phyloP scores from a whole-genome alignment of 495 filamentous ascomycete species.

The Hypoxylon intermedium region DNA sequence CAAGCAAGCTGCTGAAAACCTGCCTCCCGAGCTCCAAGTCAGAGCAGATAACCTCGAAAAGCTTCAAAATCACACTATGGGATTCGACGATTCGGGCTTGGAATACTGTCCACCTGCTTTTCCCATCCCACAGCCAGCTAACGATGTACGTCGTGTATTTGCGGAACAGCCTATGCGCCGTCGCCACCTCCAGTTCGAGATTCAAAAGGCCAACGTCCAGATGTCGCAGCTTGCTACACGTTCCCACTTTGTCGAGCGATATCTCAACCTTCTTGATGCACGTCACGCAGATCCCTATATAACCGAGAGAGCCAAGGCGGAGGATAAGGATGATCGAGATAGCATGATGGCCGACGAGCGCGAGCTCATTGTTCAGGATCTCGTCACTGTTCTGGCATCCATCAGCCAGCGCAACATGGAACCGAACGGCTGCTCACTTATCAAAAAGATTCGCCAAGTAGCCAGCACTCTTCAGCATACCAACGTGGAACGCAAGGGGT shows the following conservation, averaged over 20 bases:
- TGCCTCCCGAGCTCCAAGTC: slow-evolving; percentile 68
- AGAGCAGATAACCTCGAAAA: slow-evolving; percentile 40
- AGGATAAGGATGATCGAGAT: slow-evolving; percentile 49
- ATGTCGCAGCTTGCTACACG: slow-evolving; percentile 75
- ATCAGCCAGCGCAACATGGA: slow-evolving; percentile 84
- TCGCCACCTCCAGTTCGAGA: slow-evolving; percentile 73
- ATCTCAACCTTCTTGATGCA: slow-evolving; percentile 69
- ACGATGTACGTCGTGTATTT: slow-evolving; percentile 49
- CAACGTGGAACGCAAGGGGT: slow-evolving; percentile 63
- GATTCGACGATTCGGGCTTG: slow-evolving; percentile 41
- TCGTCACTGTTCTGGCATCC: slow-evolving; percentile 70
- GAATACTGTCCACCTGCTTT: slow-evolving; percentile 50
- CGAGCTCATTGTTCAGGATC: slow-evolving; percentile 75
- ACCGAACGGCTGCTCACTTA: slow-evolving; percentile 77
- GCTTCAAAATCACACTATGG: slow-evolving; percentile 30
- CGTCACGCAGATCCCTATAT: slow-evolving; percentile 47
- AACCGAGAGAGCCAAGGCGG: slow-evolving; percentile 27
- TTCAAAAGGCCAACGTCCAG: slow-evolving; percentile 85
- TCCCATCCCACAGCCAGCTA: slow-evolving; percentile 39
- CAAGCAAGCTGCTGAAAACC: slow-evolving; percentile 64
- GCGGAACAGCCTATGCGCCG: slow-evolving; percentile 50
- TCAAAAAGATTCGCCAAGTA: slow-evolving; percentile 75
- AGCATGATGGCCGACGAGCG: slow-evolving; percentile 70
- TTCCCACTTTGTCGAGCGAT: slow-evolving; percentile 83
- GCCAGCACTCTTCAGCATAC: slow-evolving; percentile 75